phyloP scores from a whole-genome alignment of 2,329 filamentous ascomycete species.

The Paraphoma chrysanthemicola region DNA sequence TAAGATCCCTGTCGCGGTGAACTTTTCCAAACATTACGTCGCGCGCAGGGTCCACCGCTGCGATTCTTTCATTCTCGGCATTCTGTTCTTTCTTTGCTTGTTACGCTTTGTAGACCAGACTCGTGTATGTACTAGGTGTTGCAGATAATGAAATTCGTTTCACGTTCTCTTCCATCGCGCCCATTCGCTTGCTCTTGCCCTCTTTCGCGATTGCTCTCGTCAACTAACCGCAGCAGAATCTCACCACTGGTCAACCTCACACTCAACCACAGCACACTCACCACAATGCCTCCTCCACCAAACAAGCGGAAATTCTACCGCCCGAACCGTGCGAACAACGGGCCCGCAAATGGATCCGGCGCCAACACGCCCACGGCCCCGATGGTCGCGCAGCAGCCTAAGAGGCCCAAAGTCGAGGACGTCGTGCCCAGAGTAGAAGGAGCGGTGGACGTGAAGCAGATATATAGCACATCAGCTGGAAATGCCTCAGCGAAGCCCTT shows the following conservation, averaged over 20 bases:
- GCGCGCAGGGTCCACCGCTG: not conserved
- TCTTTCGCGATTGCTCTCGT: constrained; percentile 22
- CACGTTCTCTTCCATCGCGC: constrained; percentile 25
- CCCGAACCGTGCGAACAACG: constrained; percentile 11
- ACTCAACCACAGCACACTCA: constrained; percentile 19
- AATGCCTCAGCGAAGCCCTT: constrained; percentile 33
- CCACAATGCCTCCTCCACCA: constrained; percentile 31
- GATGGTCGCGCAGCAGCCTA: constrained; percentile 28
- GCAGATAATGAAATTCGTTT: constrained; percentile 34
- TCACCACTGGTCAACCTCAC: constrained; percentile 15
- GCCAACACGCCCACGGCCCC: constrained; percentile 9
- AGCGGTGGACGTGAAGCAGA: constrained; percentile 28
- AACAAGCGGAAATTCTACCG: constrained; percentile 32
- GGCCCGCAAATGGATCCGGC: constrained; percentile 3
- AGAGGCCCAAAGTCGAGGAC: constrained; percentile 28
- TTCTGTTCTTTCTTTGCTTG: constrained; percentile 4
- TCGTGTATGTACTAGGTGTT: constrained; percentile 30
- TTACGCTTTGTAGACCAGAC: constrained; percentile 8
- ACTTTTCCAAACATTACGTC: constrained; percentile 3
- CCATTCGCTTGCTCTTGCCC: constrained; percentile 25
- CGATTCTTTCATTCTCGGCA: constrained; percentile 1
- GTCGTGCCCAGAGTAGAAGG: constrained; percentile 7
- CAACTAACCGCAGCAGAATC: constrained; percentile 28
- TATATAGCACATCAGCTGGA: constrained; percentile 31
- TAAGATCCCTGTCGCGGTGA: not conserved